Base-by-base conservation (phyloP, 2,329 filamentous ascomycete genomes). In the Fonsecaea monophora region DNA sequence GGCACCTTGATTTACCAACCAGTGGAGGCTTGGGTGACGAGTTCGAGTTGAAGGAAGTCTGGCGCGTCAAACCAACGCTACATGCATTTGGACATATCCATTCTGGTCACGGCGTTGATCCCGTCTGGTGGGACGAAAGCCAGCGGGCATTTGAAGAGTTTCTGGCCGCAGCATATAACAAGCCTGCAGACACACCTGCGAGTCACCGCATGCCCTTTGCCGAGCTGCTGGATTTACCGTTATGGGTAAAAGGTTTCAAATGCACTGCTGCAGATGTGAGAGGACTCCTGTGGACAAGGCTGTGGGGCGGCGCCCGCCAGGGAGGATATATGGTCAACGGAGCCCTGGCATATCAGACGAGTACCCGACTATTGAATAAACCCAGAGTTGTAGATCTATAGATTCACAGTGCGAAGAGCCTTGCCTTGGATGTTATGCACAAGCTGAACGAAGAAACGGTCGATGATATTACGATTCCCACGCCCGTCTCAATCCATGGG, bases 11-110 rank as follows among this genome's bases (percentile, higher is more conserved):
- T 68, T 71, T 82, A 21, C 61, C 70, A 0, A 35, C 59, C 37
- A 72, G 90, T 71, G 84, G 88, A 59, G 87, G 84, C 2, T 80
- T 92, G 53, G 92, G 92, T 63, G 94, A 91, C 71, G 86, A 88
- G 6, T 84, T 86, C 64, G 83, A 96, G 5, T 83, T 94, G 5
- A 79, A 83, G 13, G 92, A 96, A 74, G 78, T 91, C 18, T 92
- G 90, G 88, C 86, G 90, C 40, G 87, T 92, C 10, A 88, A 86
- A 68, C 93, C 93, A 0, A 82, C 82, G 12, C 80, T 96, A 13
- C 92, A 96, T 77, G 85, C 96, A 56, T 96, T 95, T 76, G 93
- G 92, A 0, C 93, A 97, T 78, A 85, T 94, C 30, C 93, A 97
- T 79, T 90, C 85, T 74, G 91, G 87, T 8, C 86, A 90, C 54